Percentiles rank a stretch among this genome's conserved stretches.
These are phyloP conservation scores for Geotrichum aggregatum DNA, from an alignment of 1,139 yeast species.

Conservation along the genomic window DNA sequence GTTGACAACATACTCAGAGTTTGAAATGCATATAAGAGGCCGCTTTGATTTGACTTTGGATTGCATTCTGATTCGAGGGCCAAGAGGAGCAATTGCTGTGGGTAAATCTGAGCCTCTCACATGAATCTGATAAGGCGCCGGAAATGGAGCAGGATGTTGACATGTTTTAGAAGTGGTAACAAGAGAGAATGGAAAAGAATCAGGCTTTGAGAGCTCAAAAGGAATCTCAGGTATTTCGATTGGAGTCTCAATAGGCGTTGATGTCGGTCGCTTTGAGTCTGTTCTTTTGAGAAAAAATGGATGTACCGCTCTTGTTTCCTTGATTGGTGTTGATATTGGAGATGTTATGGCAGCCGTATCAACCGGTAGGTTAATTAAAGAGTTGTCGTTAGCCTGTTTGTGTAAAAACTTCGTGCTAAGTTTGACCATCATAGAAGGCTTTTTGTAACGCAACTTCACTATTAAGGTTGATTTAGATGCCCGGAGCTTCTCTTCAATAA, in stretches of 20 bases:
- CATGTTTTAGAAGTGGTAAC: background rate
- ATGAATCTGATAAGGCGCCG: conserved; percentile 13
- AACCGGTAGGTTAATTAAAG: too few species aligned
- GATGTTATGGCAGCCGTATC: too few species aligned
- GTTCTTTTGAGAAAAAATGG: conserved; percentile 27
- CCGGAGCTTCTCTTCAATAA: conserved; percentile 2
- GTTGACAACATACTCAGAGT: conserved; percentile 2
- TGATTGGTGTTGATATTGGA: background rate
- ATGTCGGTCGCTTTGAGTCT: background rate
- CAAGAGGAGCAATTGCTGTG: too few species aligned
- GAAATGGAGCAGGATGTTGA: conserved; percentile 10
- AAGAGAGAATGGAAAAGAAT: too few species aligned
- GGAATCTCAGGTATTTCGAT: too few species aligned
- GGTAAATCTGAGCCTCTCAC: conserved; percentile 1
- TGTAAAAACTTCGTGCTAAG: background rate
- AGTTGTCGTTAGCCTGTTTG: too few species aligned
- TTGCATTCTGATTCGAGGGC: too few species aligned
- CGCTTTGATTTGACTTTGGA: background rate
- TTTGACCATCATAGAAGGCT: conserved; percentile 3
- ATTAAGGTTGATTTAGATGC: background rate
- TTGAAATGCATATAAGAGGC: background rate
- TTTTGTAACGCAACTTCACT: conserved; percentile 1
- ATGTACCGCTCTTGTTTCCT: conserved; percentile 22
- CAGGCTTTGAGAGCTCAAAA: too few species aligned
- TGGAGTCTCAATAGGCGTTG: too few species aligned